phyloP scores from a whole-genome alignment of 2,329 filamentous ascomycete species.

The Clonostachys rosea region DNA sequence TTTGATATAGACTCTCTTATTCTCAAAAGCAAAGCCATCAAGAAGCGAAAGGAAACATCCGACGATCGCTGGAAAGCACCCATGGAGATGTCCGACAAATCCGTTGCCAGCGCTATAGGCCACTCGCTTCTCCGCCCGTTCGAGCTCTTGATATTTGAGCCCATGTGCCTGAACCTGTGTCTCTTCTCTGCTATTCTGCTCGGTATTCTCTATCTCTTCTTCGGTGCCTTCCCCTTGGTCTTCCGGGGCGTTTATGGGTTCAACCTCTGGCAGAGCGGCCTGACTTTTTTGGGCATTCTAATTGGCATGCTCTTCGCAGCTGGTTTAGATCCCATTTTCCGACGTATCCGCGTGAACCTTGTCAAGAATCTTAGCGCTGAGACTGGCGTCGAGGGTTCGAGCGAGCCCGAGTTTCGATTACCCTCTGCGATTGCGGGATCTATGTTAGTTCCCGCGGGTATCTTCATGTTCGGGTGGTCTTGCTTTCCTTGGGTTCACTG shows the following conservation, averaged over 20 bases:
- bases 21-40: slow-evolving; percentile 66
- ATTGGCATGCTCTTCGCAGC: slow-evolving; percentile 56
- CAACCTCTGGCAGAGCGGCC: slow-evolving; percentile 72
- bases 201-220: slow-evolving; percentile 86
- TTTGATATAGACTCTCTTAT: slow-evolving; percentile 52
- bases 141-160: slow-evolving; percentile 74
- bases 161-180: slow-evolving; percentile 81
- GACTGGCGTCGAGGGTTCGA: too few species aligned
- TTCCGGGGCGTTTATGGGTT: slow-evolving; percentile 73
- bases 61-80: slow-evolving; percentile 72
- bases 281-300: slow-evolving; percentile 73
- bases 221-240: slow-evolving; percentile 82
- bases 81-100: slow-evolving; percentile 68
- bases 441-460: slow-evolving; percentile 69
- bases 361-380: too few species aligned
- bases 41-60: slow-evolving; percentile 69
- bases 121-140: slow-evolving; percentile 65
- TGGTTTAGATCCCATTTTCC: slow-evolving; percentile 19
- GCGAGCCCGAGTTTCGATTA: slow-evolving; percentile 83
- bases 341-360: too few species aligned
- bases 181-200: slow-evolving; percentile 78
- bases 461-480: slow-evolving; percentile 91
- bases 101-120: slow-evolving; percentile 57
- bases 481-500: slow-evolving; percentile 71
- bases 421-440: slow-evolving; percentile 71